These are phyloP conservation scores for Furcasterigmium furcatum DNA, from an alignment of 2,329 filamentous ascomycete genomes.

Conservation along the genomic window DNA sequence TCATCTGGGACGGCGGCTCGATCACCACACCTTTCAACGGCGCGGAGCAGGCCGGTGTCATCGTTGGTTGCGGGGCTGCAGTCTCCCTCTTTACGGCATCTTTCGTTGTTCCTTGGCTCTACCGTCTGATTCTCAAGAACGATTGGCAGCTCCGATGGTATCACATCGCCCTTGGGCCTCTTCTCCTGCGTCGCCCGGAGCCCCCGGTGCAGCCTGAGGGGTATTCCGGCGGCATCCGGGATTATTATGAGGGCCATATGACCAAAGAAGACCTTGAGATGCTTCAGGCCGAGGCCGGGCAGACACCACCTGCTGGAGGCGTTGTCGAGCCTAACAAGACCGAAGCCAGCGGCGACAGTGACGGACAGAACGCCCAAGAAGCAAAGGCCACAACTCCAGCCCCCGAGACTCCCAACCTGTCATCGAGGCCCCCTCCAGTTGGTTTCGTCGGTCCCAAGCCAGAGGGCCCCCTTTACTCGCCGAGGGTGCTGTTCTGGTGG, in stretches of 20 bases:
- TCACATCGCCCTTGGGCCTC: constrained; percentile 49
- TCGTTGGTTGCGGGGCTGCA: constrained; percentile 47
- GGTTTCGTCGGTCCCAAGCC: constrained; percentile 33
- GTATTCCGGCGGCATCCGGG: constrained; percentile 36
- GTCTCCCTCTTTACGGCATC: constrained; percentile 44
- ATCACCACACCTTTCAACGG: constrained; percentile 45
- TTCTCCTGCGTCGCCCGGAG: constrained; percentile 42
- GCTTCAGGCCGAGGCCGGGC: background rate
- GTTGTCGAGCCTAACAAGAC: background rate
- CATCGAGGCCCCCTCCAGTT: background rate
- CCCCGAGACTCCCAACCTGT: background rate
- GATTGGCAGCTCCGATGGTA: constrained; percentile 58
- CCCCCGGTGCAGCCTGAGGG: constrained; percentile 38
- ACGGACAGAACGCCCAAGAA: too few relatives aligned
- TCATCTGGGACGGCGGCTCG: constrained; percentile 52
- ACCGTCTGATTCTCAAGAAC: constrained; percentile 54
- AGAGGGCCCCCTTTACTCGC: constrained; percentile 37
- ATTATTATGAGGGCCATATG: constrained; percentile 55
- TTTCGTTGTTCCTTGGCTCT: constrained; percentile 59
- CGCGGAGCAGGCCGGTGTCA: constrained; percentile 46
- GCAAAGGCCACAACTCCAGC: too few relatives aligned
- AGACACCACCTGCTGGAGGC: background rate
- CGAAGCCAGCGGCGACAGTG: too few relatives aligned
- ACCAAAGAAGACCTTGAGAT: constrained; percentile 50
- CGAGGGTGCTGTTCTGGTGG: constrained; percentile 38